Evolutionary conservation across 108 stramenopile species (phyloP), one percentile per base, ranked within the genome.

Genomic region (Discostella stelligeroides): DNA sequence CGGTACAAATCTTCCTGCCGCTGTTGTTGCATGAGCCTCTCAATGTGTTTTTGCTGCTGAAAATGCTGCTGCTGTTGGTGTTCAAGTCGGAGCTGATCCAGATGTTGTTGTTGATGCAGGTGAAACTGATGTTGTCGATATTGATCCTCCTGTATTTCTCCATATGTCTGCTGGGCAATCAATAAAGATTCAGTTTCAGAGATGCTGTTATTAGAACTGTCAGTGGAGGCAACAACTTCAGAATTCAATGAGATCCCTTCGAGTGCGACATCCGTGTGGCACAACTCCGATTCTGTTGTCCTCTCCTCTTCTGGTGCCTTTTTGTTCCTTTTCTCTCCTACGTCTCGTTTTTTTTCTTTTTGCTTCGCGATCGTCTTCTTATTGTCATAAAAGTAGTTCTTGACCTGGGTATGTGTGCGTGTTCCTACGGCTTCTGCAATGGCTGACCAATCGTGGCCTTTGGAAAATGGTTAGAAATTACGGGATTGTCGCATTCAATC

Each of bases 341-440:
- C 65, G 47, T 73, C 23, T 39, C 55, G 15, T 40, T 48, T 24
- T 29, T 58, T 71, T 14, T 65, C 67, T 2, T 54, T 66, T 18
- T 65, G 72, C 56, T 85, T 91, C 4, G 83, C 86, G 18, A 66
- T 37, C 42, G 87, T 80, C 51, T 92, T 92, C 62, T 88, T 90
- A 65, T 87, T 85, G 60, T 95, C 93, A 68, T 95, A 92, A 72
- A 88, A 95, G 63, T 86, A 91, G 63, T 95, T 95, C 74, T 92
- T 92, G 40, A 90, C 87, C 76, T 95, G 93, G 38, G 85, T 45
- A n/a, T 67, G 77, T 12, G 84, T 65, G 60, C 91, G 88, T 13
- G 86, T 90, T 30, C 87, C 89, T 38, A 95, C 86, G 18, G 88
- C 81, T 20, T 75, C 60, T 7, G 87, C 71, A 25, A 95, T 70